Base-by-base conservation (phyloP, 179 eudicot genomes). In the Spinacia oleracea region DNA sequence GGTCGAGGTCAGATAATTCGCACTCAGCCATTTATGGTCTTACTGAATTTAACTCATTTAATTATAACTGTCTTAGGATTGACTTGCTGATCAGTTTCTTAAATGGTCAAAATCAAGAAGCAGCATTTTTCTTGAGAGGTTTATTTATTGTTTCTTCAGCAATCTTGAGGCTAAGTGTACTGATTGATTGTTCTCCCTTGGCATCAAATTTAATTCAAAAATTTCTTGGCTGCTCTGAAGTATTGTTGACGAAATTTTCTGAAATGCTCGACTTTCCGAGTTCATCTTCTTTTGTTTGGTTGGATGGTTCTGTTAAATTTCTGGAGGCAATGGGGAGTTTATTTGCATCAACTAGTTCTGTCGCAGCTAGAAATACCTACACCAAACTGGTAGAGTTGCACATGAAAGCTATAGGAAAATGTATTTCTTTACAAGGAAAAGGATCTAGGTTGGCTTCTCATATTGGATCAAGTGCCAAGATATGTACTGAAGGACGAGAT, bases 391-490 rank as follows among this genome's bases (percentile, higher is more conserved):
- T 96, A 70, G 89, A 87, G 68, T 83, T 96, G 59, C 96, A 96
- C 83, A 67, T 94, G 32, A 81, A 73, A 78, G 93, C 89, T 74
- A 87, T 94, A 53, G 99, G 99, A 72, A 94, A 86, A 83, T 96
- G 99, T 88, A 94, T 90, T 75, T 81, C 84, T 35, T 89, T 94
- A 69, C 97, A 92, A 81, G 97, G 94, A 53, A 96, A 96, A 82
- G 75, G 79, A 72, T 96, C 98, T 71, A 86, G 83, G 74, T 73
- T 91, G 81, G 91, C 89, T 58, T 92, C 92, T 63, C 97, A 88
- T 82, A 80, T 83, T 40, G 94, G 88, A 59, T 91, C 96, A 58
- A 87, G 86, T 82, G 80, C 90, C 40, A 92, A 90, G 82, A 76
- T 84, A 73, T 84, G 83, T 55, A 72, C 70, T 72, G 79, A 78